Evolutionary conservation across 805 yeast genomes (phyloP), one percentile per base, ranked within the genome.

Genomic region (Ogataea siamensis): DNA sequence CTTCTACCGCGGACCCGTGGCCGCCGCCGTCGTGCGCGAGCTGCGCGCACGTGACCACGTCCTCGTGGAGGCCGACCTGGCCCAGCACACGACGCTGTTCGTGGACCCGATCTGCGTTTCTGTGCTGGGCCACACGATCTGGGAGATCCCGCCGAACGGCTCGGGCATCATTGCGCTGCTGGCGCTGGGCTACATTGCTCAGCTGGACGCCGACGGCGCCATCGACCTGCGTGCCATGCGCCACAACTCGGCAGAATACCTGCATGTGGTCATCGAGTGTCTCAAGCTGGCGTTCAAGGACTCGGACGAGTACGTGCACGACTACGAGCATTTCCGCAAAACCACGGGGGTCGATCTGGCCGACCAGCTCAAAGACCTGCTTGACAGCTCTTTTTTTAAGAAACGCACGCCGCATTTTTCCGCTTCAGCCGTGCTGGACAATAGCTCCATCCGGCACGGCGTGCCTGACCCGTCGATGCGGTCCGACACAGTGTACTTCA

Each of bases 61-160:
- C 12, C 57, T 85, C 47, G 62, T 72, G 1, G 54, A 63, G 28
- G 73, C 73, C 6, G 95, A 85, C 54, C 64, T 85, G 32, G 58
- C 60, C 12, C 45, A 53, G 14, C 93, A 85, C 57, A 62, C 70
- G 0, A 73, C 88, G 2, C 70, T 81, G 0, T 70, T 75, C 49
- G 81, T 83, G 16, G 80, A 79, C 1, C 91, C 94, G 2, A 74
- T 84, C 13, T 61, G 63, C 12, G 58, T 74, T 37, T 70, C 73
- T 22, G 68, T 78, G 39, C 63, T 73, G 32, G 83, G 74, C 8
- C 67, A 71, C 33, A 70, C 67, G 19, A 65, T 85, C 17, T 81
- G 89, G 86, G 93, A 85, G 57, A 78, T 84, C 45, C 93, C 95
- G 8, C 95, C 95, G 10, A 84, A 80, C 58, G 87, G 91, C 4